A percentile compares a stretch with the other conserved stretches of the same genome.
Conservation (phyloP, 2,329 filamentous ascomycete genomes). For the Nemania serpens region DNA sequence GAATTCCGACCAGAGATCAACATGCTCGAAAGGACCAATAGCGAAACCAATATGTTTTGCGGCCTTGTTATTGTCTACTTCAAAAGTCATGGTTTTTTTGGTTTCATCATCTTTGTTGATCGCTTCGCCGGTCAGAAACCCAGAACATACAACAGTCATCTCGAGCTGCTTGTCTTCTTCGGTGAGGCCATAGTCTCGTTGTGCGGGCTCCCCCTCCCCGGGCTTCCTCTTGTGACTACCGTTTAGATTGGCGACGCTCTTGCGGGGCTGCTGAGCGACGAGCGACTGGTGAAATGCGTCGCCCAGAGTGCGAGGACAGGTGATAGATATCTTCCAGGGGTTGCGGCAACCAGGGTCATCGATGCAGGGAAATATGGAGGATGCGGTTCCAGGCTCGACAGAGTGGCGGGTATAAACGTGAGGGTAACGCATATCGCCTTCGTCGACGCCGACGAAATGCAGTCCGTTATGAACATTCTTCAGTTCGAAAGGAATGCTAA, state of each 20-base stretch:
- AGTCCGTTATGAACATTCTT: conserved; percentile 81
- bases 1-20: conserved; percentile 83
- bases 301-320: conserved; percentile 82
- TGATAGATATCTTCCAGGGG: conserved; percentile 87
- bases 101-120: conserved; percentile 75
- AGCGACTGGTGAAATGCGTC: conserved; percentile 66
- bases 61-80: conserved; percentile 73
- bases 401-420: conserved; percentile 90
- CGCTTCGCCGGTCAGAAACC: conserved; percentile 82
- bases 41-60: conserved; percentile 93
- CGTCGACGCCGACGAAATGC: conserved; percentile 86
- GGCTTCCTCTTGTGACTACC: conserved; percentile 46
- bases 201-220: conserved; percentile 46
- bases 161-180: conserved; percentile 88
- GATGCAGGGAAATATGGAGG: conserved; percentile 89
- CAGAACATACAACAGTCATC: conserved; percentile 88
- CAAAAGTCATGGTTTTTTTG: conserved; percentile 88
- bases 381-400: conserved; percentile 76
- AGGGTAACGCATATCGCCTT: conserved; percentile 80
- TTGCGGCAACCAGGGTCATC: conserved; percentile 82
- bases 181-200: conserved; percentile 50
- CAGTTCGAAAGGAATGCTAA: conserved; percentile 76
- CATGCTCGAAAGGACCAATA: conserved; percentile 91
- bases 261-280: conserved; percentile 45
- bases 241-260: conserved; percentile 32